These are phyloP conservation scores for Pseudonectria buxi DNA, from an alignment of 2,329 filamentous ascomycete genomes.

Conservation along the genomic window DNA sequence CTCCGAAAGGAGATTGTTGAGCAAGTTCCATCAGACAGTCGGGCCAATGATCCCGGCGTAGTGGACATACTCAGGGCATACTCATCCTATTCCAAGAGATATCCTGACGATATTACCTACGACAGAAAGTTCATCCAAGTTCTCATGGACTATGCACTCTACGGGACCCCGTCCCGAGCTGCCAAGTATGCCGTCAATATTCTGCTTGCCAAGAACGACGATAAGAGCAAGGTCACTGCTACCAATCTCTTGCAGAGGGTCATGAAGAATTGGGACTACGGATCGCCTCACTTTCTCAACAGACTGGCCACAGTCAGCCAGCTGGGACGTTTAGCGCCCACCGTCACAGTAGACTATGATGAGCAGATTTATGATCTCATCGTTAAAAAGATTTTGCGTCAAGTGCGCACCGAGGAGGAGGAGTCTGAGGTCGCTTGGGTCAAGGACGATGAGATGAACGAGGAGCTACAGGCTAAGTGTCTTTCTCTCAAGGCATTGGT, in stretches of 20 bases:
- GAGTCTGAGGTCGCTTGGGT: constrained; percentile 59
- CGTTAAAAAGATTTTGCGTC: constrained; percentile 65
- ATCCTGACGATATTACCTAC: constrained; percentile 73
- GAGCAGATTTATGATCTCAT: constrained; percentile 75
- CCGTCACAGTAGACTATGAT: constrained; percentile 64
- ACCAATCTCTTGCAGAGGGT: constrained; percentile 75
- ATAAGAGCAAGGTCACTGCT: constrained; percentile 74
- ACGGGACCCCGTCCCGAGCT: constrained; percentile 71
- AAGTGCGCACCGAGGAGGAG: constrained; percentile 57
- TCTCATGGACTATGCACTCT: constrained; percentile 74
- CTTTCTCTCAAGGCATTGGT: constrained; percentile 80
- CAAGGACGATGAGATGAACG: constrained; percentile 60
- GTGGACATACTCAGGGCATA: constrained; percentile 92
- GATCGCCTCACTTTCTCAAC: constrained; percentile 65
- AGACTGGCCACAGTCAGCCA: constrained; percentile 67
- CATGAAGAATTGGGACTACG: constrained; percentile 67
- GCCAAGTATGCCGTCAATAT: constrained; percentile 94
- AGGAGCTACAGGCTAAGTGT: constrained; percentile 77
- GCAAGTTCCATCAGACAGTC: constrained; percentile 65
- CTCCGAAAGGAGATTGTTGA: constrained; percentile 81
- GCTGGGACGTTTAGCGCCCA: constrained; percentile 67
- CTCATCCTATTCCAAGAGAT: constrained; percentile 81
- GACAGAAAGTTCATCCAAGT: constrained; percentile 77
- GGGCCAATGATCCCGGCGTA: constrained; percentile 63
- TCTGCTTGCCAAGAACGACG: constrained; percentile 64